phyloP scores from a whole-genome alignment of 257 asterid genomes.

The Vinca minor region DNA sequence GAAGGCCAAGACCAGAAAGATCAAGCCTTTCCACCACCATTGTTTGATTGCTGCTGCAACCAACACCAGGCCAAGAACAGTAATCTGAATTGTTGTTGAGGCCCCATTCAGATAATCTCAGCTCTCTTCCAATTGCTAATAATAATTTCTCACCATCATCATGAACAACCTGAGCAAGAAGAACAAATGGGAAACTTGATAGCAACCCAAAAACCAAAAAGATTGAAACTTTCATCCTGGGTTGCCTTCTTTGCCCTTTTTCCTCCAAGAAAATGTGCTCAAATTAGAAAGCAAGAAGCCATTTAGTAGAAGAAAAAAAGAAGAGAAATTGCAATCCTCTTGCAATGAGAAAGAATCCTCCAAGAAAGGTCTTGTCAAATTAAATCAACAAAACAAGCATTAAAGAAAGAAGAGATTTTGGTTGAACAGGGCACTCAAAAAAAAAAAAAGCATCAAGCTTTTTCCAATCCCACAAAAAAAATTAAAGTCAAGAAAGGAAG shows the following conservation, averaged over 20 bases:
- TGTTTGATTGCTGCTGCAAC: constrained; percentile 62
- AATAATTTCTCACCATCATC: constrained; percentile 55
- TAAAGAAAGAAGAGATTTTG: constrained; percentile 4
- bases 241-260: constrained; percentile 6
- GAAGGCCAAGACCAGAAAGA: constrained; percentile 57
- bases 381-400: not conserved
- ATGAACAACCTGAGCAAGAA: constrained; percentile 25
- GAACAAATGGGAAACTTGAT: constrained; percentile 37
- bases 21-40: constrained; percentile 66
- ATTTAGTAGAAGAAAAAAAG: constrained; percentile 1
- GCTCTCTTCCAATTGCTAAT: constrained; percentile 50
- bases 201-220: constrained; percentile 44
- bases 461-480: not conserved
- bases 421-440: not conserved
- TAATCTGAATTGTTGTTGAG: constrained; percentile 41
- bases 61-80: constrained; percentile 75
- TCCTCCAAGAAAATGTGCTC: constrained; percentile 11
- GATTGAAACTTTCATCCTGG: constrained; percentile 36
- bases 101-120: constrained; percentile 59
- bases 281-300: constrained; percentile 10
- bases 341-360: not conserved
- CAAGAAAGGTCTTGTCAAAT: not conserved
- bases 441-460: constrained; percentile 15
- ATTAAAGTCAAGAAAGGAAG: not conserved
- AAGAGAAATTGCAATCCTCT: too few relatives aligned